Conservation (phyloP, 768 basidiomycete genomes). For the Termitomyces sp. region DNA sequence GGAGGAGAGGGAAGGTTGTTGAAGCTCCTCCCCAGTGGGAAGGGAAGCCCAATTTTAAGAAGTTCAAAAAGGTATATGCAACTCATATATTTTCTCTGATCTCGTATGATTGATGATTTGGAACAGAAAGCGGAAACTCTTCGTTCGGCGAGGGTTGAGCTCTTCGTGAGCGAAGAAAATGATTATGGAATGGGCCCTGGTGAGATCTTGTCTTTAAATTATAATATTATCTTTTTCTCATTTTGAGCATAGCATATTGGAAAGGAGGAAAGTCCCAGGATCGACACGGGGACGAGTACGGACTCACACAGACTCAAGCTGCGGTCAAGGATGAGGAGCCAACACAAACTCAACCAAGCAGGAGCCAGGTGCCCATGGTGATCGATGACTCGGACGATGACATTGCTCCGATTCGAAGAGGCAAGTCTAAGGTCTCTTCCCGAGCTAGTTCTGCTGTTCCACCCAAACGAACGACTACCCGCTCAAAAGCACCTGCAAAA, state of each 20-base stretch:
- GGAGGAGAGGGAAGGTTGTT: slow-evolving; percentile 15
- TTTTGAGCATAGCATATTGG: slow-evolving; percentile 44
- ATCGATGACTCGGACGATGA: slow-evolving; percentile 30
- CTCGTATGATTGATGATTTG: not conserved
- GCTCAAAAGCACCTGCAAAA: slow-evolving; percentile 27
- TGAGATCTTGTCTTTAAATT: slow-evolving; percentile 23
- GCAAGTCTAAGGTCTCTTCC: slow-evolving; percentile 25
- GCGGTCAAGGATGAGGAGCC: slow-evolving; percentile 10
- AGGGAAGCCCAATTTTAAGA: slow-evolving; percentile 68
- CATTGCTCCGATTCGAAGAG: slow-evolving; percentile 10
- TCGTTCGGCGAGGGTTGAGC: slow-evolving; percentile 39
- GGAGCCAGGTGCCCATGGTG: slow-evolving; percentile 22
- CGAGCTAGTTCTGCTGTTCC: slow-evolving; percentile 21
- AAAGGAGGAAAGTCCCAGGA: slow-evolving; percentile 32
- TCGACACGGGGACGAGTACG: slow-evolving; percentile 10
- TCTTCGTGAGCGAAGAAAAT: slow-evolving; percentile 47
- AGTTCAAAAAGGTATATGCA: slow-evolving; percentile 60
- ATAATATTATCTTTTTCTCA: not conserved
- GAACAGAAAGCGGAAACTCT: slow-evolving; percentile 24
- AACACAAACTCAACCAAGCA: slow-evolving; percentile 18
- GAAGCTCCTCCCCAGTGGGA: slow-evolving; percentile 36
- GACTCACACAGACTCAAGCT: slow-evolving; percentile 17
- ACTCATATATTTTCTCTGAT: not conserved
- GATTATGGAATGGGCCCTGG: slow-evolving; percentile 55
- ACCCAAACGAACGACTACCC: slow-evolving; percentile 14